These are phyloP conservation scores for Nothopassalora personata DNA, from an alignment of 2,329 filamentous ascomycete genomes.

Conservation along the genomic window DNA sequence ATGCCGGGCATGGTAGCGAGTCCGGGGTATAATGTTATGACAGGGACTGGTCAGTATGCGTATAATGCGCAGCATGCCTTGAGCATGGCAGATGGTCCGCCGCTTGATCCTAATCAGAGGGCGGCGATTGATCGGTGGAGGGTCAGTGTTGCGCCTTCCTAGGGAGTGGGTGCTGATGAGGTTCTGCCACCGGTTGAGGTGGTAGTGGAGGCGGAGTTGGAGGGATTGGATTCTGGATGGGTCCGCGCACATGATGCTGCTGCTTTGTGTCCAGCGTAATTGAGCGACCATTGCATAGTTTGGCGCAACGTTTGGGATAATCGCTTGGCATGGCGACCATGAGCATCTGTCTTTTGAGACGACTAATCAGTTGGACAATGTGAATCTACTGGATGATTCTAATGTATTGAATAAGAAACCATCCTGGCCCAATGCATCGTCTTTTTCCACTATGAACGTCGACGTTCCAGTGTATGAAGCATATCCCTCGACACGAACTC, in stretches of 20 bases:
- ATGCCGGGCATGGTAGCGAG: background rate
- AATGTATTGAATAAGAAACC: conserved; percentile 11
- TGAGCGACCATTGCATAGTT: background rate
- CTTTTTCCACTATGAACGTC: conserved; percentile 12
- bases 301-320: background rate
- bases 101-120: conserved; percentile 48
- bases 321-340: background rate
- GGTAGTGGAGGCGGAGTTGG: background rate
- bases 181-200: background rate
- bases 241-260: background rate
- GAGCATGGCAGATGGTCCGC: conserved; percentile 24
- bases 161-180: background rate
- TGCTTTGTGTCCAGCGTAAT: background rate
- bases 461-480: conserved; percentile 13
- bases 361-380: background rate
- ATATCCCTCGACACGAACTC: conserved; percentile 10
- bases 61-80: conserved; percentile 14
- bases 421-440: conserved; percentile 9
- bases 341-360: background rate
- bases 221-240: background rate
- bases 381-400: background rate
- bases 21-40: conserved; percentile 4
- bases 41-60: conserved; percentile 5
- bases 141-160: conserved; percentile 34
- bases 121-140: conserved; percentile 58